Conservation (phyloP, 1,139 yeast species). For the Protomyces macrosporus region DNA sequence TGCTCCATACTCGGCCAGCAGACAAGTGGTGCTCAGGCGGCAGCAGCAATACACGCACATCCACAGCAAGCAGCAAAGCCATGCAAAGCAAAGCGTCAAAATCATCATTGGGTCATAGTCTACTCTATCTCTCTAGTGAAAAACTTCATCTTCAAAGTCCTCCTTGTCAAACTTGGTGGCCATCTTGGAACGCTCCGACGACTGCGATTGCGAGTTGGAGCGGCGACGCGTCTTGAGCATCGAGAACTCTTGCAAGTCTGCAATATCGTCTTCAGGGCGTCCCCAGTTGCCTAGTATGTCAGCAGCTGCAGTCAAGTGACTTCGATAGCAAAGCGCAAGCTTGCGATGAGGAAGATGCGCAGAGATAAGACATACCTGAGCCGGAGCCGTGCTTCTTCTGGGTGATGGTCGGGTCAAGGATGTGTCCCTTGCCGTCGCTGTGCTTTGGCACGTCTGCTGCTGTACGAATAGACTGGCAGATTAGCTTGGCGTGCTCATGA, state of each 20-base stretch:
- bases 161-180: constrained; percentile 16
- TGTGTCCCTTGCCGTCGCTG: constrained; percentile 23
- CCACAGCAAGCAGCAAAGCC: too few relatives aligned
- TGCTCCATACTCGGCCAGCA: too few relatives aligned
- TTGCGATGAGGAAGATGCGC: neutral
- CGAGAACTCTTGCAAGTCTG: constrained; percentile 10
- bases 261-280: constrained; percentile 13
- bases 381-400: constrained; percentile 16
- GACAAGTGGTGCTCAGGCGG: too few relatives aligned
- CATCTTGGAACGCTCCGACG: constrained; percentile 21
- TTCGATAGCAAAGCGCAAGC: neutral
- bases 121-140: neutral
- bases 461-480: neutral
- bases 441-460: constrained; percentile 16
- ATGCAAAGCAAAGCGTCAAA: too few relatives aligned
- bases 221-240: constrained; percentile 20
- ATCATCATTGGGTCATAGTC: too few relatives aligned
- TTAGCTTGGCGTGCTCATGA: too few relatives aligned
- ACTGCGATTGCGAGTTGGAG: constrained; percentile 13
- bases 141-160: constrained; percentile 16
- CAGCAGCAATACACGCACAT: too few relatives aligned
- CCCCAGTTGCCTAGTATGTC: constrained; percentile 19
- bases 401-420: constrained; percentile 19
- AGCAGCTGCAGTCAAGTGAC: too few relatives aligned
- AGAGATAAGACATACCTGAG: neutral